A percentile compares a stretch with the other conserved stretches of the same genome.
Evolutionary conservation across 768 basidiomycete species (phyloP).

Genomic region (Boletales sp.): DNA sequence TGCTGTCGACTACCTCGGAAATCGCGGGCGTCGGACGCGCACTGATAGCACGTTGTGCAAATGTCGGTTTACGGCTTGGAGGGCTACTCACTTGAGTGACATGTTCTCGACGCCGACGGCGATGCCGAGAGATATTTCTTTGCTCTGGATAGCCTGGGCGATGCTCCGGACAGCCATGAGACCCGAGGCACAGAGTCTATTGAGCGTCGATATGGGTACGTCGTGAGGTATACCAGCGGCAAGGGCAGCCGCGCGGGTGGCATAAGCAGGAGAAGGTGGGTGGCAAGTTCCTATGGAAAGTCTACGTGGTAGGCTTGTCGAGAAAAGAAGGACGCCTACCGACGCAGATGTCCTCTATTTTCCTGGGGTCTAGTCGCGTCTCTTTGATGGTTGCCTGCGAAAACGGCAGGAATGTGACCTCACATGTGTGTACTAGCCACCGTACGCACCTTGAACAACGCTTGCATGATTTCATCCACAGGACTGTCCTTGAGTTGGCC

Average conservation of each 20-base stretch:
- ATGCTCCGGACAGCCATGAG: conserved; percentile 91
- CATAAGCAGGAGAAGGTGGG: conserved; percentile 74
- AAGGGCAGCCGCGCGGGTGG: conserved; percentile 83
- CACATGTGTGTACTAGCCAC: neutral
- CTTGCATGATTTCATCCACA: conserved; percentile 82
- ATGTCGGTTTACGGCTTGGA: neutral
- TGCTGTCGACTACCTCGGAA: conserved; percentile 50
- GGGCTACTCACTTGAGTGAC: conserved; percentile 59
- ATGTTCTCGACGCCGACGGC: conserved; percentile 84
- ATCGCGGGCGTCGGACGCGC: conserved; percentile 73
- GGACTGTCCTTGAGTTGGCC: conserved; percentile 87
- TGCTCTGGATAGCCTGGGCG: conserved; percentile 79
- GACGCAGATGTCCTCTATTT: conserved; percentile 82
- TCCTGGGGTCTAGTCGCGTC: conserved; percentile 62
- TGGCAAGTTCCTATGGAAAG: conserved; percentile 66
- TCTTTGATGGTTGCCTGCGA: conserved; percentile 61
- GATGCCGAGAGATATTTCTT: conserved; percentile 83
- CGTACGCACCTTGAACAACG: conserved; percentile 67
- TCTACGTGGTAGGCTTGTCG: neutral
- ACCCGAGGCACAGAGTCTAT: conserved; percentile 91
- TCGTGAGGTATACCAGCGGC: conserved; percentile 85
- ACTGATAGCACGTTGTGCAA: conserved; percentile 33
- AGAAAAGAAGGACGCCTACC: conserved; percentile 40
- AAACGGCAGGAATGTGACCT: neutral
- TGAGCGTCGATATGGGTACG: conserved; percentile 87